phyloP scores from a whole-genome alignment of 2,329 filamentous ascomycete genomes.

The Dothidotthia symphoricarpi region DNA sequence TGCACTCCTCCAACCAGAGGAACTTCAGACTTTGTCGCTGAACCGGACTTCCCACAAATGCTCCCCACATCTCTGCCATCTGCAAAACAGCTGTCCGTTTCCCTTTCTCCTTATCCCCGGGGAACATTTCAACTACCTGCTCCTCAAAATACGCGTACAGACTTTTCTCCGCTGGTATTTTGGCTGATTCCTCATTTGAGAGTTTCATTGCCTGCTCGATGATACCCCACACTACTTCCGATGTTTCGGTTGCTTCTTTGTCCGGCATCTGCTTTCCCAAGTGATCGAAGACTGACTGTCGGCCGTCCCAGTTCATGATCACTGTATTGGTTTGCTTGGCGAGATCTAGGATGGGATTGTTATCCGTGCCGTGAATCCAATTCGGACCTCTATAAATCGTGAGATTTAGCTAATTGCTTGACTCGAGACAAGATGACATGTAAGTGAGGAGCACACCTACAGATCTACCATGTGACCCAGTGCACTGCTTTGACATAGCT shows the following conservation, averaged over 20 bases:
- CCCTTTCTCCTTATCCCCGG: conserved; percentile 40
- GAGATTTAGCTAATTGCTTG: conserved; percentile 4
- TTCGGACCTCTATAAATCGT: conserved; percentile 61
- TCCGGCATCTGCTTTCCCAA: conserved; percentile 53
- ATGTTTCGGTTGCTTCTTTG: conserved; percentile 39
- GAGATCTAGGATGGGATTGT: conserved; percentile 69
- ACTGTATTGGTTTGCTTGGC: conserved; percentile 60
- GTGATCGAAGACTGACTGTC: conserved; percentile 58
- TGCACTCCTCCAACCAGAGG: conserved; percentile 76
- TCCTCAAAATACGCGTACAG: conserved; percentile 59
- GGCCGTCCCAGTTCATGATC: conserved; percentile 54
- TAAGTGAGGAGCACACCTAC: conserved; percentile 42
- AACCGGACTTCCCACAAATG: conserved; percentile 66
- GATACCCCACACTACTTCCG: conserved; percentile 64
- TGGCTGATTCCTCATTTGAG: conserved; percentile 57
- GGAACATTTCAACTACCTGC: conserved; percentile 47
- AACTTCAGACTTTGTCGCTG: conserved; percentile 68
- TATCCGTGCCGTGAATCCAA: conserved; percentile 72
- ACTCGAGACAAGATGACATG: neutral
- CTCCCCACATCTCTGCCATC: conserved; percentile 66
- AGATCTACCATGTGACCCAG: conserved; percentile 56
- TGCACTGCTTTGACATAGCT: conserved; percentile 52
- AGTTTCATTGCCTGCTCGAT: conserved; percentile 66
- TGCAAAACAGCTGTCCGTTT: conserved; percentile 53
- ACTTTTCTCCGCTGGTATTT: conserved; percentile 54